phyloP scores from a whole-genome alignment of 306 rosid species.

The Lathyrus sativus region DNA sequence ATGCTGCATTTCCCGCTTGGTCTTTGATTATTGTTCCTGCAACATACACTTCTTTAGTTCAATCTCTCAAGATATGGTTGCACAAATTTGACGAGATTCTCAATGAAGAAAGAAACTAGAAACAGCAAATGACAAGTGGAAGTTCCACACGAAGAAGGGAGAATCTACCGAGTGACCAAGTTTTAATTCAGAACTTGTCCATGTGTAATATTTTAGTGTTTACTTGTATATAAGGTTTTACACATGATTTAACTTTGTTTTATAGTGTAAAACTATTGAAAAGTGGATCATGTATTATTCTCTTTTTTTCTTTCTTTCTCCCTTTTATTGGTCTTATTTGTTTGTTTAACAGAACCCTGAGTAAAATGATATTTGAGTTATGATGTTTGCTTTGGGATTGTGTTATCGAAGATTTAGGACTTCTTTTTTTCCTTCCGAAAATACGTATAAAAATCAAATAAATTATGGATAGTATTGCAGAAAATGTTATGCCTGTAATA shows the following conservation, averaged over 20 bases:
- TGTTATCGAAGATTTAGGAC: background rate
- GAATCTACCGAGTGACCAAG: slow-evolving; percentile 1
- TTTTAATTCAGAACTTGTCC: slow-evolving; percentile 20
- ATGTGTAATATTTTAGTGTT: slow-evolving; percentile 35
- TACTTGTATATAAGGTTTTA: slow-evolving; percentile 37
- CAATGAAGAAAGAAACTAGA: slow-evolving; percentile 25
- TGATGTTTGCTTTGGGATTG: background rate
- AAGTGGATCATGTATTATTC: background rate
- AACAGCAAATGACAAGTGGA: slow-evolving; percentile 26
- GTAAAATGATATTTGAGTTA: slow-evolving; percentile 10
- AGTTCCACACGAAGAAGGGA: slow-evolving; percentile 17
- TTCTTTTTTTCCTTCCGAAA: background rate
- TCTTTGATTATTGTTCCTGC: slow-evolving; percentile 12
- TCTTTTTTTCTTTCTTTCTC: no score
- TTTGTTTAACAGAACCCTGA: slow-evolving; percentile 14
- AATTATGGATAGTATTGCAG: no score
- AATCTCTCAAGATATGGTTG: slow-evolving; percentile 14
- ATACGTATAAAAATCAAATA: background rate
- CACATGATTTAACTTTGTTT: slow-evolving; percentile 24
- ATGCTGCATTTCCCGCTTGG: slow-evolving; percentile 36
- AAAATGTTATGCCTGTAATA: no score
- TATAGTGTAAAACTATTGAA: slow-evolving; percentile 27
- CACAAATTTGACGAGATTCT: slow-evolving; percentile 38
- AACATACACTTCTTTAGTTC: slow-evolving; percentile 27
- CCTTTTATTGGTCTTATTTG: background rate